phyloP scores from a whole-genome alignment of 768 basidiomycete genomes.

The Lentinula raphanica region DNA sequence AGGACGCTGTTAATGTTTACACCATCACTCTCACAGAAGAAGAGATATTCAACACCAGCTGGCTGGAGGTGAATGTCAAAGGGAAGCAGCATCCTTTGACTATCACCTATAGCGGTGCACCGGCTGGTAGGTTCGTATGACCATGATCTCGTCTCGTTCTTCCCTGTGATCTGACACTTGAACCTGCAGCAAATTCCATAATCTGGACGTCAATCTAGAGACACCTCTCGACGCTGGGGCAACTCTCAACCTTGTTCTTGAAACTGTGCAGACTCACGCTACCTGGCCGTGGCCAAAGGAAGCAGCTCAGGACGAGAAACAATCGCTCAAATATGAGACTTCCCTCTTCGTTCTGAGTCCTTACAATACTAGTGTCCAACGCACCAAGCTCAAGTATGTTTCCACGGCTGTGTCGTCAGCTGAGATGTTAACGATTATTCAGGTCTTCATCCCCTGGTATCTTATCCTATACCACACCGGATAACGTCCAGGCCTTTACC shows the following conservation, averaged over 20 bases:
- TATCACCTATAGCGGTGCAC: constrained; percentile 43
- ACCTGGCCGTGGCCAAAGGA: constrained; percentile 71
- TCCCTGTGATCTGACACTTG: constrained; percentile 2
- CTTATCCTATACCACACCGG: constrained; percentile 66
- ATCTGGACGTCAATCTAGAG: constrained; percentile 62
- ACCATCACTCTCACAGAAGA: constrained; percentile 59
- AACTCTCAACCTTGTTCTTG: constrained; percentile 71
- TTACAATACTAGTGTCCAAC: constrained; percentile 75
- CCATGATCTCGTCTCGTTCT: not conserved
- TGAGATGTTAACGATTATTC: not conserved
- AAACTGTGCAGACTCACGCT: constrained; percentile 73
- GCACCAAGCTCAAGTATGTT: constrained; percentile 81
- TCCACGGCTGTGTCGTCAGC: not conserved
- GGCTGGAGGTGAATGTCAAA: constrained; percentile 77
- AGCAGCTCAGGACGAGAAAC: constrained; percentile 71
- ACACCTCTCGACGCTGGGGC: constrained; percentile 51
- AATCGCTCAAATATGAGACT: constrained; percentile 71
- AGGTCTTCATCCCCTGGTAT: constrained; percentile 73
- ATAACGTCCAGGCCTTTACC: constrained; percentile 53
- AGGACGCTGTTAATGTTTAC: constrained; percentile 56
- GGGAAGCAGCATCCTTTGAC: constrained; percentile 53
- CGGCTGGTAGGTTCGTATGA: constrained; percentile 46
- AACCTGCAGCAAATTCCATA: constrained; percentile 35
- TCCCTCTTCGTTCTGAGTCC: constrained; percentile 81
- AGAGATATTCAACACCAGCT: constrained; percentile 66